phyloP scores from a whole-genome alignment of 305 asterid genomes.

The Solanum aculeatissimum region DNA sequence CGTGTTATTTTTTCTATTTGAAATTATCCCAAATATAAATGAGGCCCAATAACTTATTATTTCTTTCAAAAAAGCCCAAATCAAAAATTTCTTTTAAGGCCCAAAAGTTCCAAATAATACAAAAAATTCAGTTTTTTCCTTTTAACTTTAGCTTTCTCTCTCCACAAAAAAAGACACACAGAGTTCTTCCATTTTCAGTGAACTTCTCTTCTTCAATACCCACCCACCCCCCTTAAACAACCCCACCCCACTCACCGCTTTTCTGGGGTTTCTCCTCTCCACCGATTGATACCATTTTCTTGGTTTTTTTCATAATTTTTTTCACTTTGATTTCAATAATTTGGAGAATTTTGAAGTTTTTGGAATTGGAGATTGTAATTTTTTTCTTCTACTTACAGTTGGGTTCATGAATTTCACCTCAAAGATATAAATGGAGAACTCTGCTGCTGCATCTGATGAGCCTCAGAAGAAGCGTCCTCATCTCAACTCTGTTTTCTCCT shows the following conservation, averaged over 20 bases:
- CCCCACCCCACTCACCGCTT: not conserved
- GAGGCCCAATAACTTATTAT: not conserved
- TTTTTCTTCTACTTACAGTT: too few relatives aligned
- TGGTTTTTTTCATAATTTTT: not conserved
- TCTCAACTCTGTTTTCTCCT: not conserved
- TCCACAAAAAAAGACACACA: not conserved
- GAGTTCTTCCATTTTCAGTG: not conserved
- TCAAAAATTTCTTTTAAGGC: not conserved
- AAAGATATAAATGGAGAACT: constrained; percentile 11
- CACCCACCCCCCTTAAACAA: not conserved
- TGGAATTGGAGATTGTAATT: not conserved
- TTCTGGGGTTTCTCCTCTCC: not conserved
- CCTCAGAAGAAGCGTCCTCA: constrained; percentile 24
- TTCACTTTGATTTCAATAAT: not conserved
- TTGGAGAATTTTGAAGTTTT: not conserved
- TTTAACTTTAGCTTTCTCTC: not conserved
- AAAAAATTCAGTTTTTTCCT: not conserved
- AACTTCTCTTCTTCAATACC: not conserved
- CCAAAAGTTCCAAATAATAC: not conserved
- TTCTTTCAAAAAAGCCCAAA: not conserved
- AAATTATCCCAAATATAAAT: too few relatives aligned
- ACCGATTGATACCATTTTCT: not conserved
- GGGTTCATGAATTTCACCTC: not conserved
- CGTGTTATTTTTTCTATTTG: too few relatives aligned
- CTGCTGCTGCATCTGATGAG: constrained; percentile 16